Percentiles rank a stretch among this genome's conserved stretches.
Evolutionary conservation across 2,329 filamentous ascomycete genomes (phyloP).

Genomic region (Lasiodiplodia sp.): DNA sequence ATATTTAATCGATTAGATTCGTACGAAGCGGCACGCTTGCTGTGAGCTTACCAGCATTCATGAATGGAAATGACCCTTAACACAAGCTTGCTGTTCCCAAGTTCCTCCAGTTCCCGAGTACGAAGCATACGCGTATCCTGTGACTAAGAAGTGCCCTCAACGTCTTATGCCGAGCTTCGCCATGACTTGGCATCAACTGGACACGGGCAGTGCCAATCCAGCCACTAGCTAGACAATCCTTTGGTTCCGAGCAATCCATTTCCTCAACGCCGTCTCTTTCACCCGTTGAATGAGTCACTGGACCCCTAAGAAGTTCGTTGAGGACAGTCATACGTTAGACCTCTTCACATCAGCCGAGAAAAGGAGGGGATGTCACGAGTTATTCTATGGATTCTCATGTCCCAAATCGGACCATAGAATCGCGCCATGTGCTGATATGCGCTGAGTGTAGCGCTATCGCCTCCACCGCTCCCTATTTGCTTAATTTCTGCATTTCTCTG

Average conservation of each 20-base stretch:
- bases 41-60: constrained; percentile 3
- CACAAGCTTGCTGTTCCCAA: background rate
- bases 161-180: background rate
- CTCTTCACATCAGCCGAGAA: background rate
- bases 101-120: background rate
- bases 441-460: background rate
- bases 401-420: background rate
- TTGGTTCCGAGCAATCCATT: background rate
- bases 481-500: too few relatives aligned
- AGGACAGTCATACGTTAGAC: background rate
- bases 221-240: background rate
- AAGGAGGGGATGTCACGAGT: background rate
- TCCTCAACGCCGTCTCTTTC: background rate
- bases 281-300: background rate
- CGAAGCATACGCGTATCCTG: background rate
- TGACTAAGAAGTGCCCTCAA: background rate
- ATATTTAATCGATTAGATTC: constrained; percentile 28
- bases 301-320: background rate
- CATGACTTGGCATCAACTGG: background rate
- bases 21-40: constrained; percentile 5
- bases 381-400: background rate
- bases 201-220: background rate
- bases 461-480: too few relatives aligned
- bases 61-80: background rate
- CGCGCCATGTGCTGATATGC: background rate